phyloP scores from a whole-genome alignment of 2,329 filamentous ascomycete genomes.

The Ascochyta viciae-villosae region DNA sequence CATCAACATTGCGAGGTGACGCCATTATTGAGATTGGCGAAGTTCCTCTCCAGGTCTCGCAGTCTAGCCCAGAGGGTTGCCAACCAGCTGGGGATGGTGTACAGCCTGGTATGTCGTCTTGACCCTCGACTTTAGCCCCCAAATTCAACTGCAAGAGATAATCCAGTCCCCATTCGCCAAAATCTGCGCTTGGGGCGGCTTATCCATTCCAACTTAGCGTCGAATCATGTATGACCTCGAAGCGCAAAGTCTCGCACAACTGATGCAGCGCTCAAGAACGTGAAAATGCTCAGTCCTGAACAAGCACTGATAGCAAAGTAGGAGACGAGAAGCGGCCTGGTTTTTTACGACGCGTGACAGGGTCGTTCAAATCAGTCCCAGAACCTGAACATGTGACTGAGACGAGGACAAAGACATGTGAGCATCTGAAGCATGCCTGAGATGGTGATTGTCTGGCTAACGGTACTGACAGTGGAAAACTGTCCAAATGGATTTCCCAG shows the following conservation, averaged over 20 bases:
- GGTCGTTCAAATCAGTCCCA: conserved; percentile 38
- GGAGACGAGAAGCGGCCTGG: conserved; percentile 32
- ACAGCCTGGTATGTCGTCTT: conserved; percentile 43
- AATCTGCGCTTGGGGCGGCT: background rate
- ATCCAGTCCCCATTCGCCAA: background rate
- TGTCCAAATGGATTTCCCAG: conserved; percentile 49
- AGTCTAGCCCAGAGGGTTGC: conserved; percentile 20
- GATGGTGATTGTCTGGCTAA: background rate
- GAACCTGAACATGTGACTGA: conserved; percentile 42
- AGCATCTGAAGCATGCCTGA: conserved; percentile 6
- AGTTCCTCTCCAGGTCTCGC: conserved; percentile 23
- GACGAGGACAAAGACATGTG: conserved; percentile 43
- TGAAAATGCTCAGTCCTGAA: background rate
- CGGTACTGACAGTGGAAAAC: conserved; percentile 40
- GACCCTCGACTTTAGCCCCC: conserved; percentile 19
- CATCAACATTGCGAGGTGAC: conserved; percentile 37
- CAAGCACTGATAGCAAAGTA: conserved; percentile 23
- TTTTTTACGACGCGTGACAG: conserved; percentile 37
- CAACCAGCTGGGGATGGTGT: conserved; percentile 28
- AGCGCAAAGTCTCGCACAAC: no score
- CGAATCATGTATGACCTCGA: background rate
- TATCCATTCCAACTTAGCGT: no score
- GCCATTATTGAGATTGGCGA: conserved; percentile 42
- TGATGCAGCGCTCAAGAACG: no score
- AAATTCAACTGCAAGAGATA: conserved; percentile 1